Base-by-base conservation (phyloP, 2,329 filamentous ascomycete species). In the Neofusicoccum umdonicola region DNA sequence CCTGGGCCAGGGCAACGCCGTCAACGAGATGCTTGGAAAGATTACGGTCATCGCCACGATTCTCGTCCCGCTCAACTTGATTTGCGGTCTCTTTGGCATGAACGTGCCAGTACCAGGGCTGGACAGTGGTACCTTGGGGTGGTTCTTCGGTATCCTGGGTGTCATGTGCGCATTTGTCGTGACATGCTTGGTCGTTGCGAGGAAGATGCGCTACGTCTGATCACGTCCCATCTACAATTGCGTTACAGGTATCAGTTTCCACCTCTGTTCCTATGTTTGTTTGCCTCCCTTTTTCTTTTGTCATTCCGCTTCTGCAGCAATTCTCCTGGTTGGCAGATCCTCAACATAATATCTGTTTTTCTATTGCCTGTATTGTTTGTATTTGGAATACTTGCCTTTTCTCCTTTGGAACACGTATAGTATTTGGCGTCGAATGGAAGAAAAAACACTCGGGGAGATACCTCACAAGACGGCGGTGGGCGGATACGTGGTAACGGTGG, bases 41-140 rank as follows among this genome's bases (percentile, higher is more conserved):
- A 95, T 99, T 71, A 99, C 95, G 0, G 87, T 98, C 66, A 83
- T 98, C 68, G 95, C 93, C 0, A 97, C 94, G 3, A 91, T 99
- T 69, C 86, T 99, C n/a, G 93, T 99, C 65, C 95, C 95, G 3
- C 87, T 99, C 69, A 99, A 98, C 75, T 82, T 99, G 68, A 88
- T 98, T 67, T 96, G 92, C 44, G 90, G 91, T 78, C 80, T 93
- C 48, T 94, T 93, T 73, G 92, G 92, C 63, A 96, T 96, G 92
- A 96, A 96, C 78, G 91, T 96, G 1, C 74, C 76, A 3, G 89
- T 95, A 15, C 91, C 91, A 0, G 76, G 76, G 19, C 72, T 76
- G 4, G 68, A 68, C 0, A 52, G 47, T 17, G 27, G 17, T 6
- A 81, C 75, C 61, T 70, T 85, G 39, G 79, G 70, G 4, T 87